Base-by-base conservation (phyloP, 1,139 yeast species). In the Yamadazyma friedrichii region DNA sequence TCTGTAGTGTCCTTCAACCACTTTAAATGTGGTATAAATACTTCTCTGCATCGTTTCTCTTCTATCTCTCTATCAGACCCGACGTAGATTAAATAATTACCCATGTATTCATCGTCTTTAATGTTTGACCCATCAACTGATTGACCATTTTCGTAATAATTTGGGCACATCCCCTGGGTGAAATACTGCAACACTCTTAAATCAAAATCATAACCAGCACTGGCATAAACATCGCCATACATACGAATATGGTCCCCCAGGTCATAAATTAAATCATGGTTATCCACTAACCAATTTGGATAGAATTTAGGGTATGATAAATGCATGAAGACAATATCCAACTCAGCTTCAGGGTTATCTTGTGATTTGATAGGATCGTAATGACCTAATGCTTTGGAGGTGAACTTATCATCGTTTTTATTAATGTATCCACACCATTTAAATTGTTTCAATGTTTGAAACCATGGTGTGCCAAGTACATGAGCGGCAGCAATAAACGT, bases 401-500 rank as follows among this genome's bases (percentile, higher is more conserved):
- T 60, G 52, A 74, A 79, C 13, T 59, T 50, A 2, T 52, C 51
- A 10, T 62, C 62, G 5, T 56, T 62, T 49, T 71, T 67, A 26
- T 58, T 54, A n/a, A 53, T 33, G 54, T 78, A 76, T 0, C 87
- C 87, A 13, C 77, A 64, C 69, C 83, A 81, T 39, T 55, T 54
- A 49, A 78, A 76, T 38, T 60, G 67, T 46, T 74, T 71, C 38
- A 64, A 50, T 6, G 82, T 78, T 55, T 79, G 86, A 57, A 74
- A 78, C 60, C 74, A 78, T 2, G 77, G 75, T 38, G 67, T 59
- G 0, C 62, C 51, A 48, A 80, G 52, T 0, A 70, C 82, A 41
- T 67, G 70, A 0, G 86, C 84, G 1, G 87, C 84, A 2, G 84
- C 82, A 22, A 81, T 73, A 48, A 80, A 81, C 0, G 87, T 80